Evolutionary conservation across 73 alveolate species (phyloP).

Genomic region (Symbiodinium pilosum): DNA sequence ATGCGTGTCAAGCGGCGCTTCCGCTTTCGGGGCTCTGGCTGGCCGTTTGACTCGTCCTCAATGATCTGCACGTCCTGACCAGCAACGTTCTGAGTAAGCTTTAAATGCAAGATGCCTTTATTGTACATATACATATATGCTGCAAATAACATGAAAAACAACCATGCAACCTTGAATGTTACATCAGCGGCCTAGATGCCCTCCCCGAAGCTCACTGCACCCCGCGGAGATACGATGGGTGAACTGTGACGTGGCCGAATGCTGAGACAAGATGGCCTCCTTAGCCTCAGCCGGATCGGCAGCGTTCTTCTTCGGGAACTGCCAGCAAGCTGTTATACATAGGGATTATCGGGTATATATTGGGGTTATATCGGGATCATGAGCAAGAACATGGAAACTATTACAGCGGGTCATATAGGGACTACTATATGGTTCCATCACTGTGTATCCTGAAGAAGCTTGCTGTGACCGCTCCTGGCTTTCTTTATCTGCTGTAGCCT

Average conservation of each 20-base stretch:
- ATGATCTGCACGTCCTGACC: not conserved
- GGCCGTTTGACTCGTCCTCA: not conserved
- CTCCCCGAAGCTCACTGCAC: too few species aligned
- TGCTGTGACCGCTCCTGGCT: not conserved
- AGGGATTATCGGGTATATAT: too few species aligned
- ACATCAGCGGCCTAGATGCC: too few species aligned
- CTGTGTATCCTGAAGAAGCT: not conserved
- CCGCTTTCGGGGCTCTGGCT: not conserved
- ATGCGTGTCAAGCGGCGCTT: not conserved
- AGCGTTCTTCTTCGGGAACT: not conserved
- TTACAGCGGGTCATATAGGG: too few species aligned
- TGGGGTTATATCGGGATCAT: too few species aligned
- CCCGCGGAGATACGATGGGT: too few species aligned
- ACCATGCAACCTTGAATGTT: too few species aligned
- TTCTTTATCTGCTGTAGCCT: not conserved
- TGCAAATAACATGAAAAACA: not conserved
- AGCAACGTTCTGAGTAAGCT: too few species aligned
- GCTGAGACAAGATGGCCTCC: not conserved
- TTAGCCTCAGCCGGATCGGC: not conserved
- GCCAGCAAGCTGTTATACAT: not conserved
- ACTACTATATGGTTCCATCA: too few species aligned
- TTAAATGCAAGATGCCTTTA: not conserved
- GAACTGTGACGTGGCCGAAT: too few species aligned
- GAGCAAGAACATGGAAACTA: too few species aligned
- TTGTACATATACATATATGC: not conserved